Evolutionary conservation across 2,329 filamentous ascomycete genomes (phyloP).

Genomic region (Fusarium chaquense): DNA sequence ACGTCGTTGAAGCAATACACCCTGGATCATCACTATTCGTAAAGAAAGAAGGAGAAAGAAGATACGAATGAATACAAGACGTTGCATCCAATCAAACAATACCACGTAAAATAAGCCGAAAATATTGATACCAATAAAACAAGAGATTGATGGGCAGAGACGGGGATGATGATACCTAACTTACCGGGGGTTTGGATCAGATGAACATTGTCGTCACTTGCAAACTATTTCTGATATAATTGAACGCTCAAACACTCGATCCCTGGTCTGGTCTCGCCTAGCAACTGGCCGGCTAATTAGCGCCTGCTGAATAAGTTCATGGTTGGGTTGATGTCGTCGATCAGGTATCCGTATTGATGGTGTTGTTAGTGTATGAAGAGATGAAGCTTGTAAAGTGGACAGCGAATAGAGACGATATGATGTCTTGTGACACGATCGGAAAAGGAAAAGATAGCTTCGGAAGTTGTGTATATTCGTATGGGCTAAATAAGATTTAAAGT

Average conservation of each 20-base stretch:
- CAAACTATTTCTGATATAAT: conserved; percentile 31
- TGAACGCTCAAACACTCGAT: neutral
- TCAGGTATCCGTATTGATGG: conserved; percentile 10
- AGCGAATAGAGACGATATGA: neutral
- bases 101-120: conserved; percentile 14
- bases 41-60: conserved; percentile 10
- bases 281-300: conserved; percentile 24
- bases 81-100: conserved; percentile 5
- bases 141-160: conserved; percentile 27
- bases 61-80: neutral
- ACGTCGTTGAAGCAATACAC: conserved; percentile 19
- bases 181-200: conserved; percentile 28
- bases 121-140: conserved; percentile 1
- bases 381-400: conserved; percentile 32
- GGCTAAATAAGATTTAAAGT: neutral
- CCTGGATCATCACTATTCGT: neutral
- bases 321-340: conserved; percentile 8
- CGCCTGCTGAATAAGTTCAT: conserved; percentile 2
- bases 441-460: neutral
- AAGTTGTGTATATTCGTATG: neutral
- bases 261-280: conserved; percentile 42
- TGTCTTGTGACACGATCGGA: neutral
- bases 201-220: conserved; percentile 7
- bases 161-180: conserved; percentile 25
- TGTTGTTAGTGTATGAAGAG: neutral